Percentiles rank a stretch among this genome's conserved stretches.
These are phyloP conservation scores for Diaporthe batatas DNA, from an alignment of 2,329 filamentous ascomycete genomes.

Conservation along the genomic window DNA sequence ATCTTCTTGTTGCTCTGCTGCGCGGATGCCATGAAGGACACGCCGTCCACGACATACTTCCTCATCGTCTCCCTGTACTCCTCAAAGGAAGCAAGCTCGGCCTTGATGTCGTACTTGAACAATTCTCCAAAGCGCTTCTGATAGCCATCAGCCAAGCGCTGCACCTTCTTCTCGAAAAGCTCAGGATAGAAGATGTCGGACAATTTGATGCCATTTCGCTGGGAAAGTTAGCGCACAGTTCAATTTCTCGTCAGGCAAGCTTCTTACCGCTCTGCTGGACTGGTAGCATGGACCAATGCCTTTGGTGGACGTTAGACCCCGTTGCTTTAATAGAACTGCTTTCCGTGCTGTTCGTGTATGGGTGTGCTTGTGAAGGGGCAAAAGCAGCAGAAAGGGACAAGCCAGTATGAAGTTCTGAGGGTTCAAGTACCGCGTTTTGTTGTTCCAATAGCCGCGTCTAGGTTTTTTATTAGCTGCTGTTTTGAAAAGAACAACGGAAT, in stretches of 20 bases:
- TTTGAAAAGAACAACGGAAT: neutral
- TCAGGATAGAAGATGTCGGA: conserved; percentile 76
- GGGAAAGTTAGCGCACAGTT: conserved; percentile 20
- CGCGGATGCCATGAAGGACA: conserved; percentile 72
- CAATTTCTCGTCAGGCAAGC: neutral
- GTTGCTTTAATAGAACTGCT: conserved; percentile 4
- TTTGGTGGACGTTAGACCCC: conserved; percentile 5
- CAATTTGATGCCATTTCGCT: conserved; percentile 73
- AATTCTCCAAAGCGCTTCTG: conserved; percentile 77
- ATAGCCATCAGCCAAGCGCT: conserved; percentile 71
- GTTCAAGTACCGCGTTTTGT: conserved; percentile 49
- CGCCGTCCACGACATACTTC: conserved; percentile 75
- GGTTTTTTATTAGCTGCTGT: neutral
- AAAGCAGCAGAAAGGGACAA: conserved; percentile 4
- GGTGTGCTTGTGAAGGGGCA: neutral
- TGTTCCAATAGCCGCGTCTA: conserved; percentile 54
- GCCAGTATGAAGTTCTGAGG: conserved; percentile 4
- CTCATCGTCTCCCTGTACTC: conserved; percentile 69
- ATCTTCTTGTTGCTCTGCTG: conserved; percentile 66
- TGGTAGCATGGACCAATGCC: conserved; percentile 48
- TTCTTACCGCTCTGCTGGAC: conserved; percentile 43
- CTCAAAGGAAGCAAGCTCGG: conserved; percentile 74
- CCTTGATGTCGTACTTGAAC: conserved; percentile 75
- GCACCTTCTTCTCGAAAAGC: conserved; percentile 75
- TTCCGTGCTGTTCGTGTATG: neutral